Percentiles rank a stretch among this genome's conserved stretches.
phyloP scores from a whole-genome alignment of 495 filamentous ascomycete species.

The Xylaria flabelliformis region DNA sequence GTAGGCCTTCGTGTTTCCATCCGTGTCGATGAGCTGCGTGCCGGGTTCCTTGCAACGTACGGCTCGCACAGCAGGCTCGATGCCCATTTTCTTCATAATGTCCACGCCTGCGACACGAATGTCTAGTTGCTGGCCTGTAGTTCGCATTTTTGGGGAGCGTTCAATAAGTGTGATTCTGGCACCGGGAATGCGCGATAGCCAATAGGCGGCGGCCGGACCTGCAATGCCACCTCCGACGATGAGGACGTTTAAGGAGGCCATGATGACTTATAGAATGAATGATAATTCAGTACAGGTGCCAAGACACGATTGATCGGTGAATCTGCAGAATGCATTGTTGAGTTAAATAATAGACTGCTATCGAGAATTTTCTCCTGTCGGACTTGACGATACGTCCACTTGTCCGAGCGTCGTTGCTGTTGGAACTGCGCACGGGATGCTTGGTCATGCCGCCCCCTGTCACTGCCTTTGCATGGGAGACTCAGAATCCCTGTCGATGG shows the following conservation, averaged over 20 bases:
- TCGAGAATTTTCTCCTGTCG: not conserved
- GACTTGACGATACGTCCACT: not conserved
- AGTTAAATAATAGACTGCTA: not conserved
- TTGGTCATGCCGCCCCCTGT: not conserved
- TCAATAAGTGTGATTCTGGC: slow-evolving; percentile 61
- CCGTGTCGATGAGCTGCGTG: slow-evolving; percentile 48
- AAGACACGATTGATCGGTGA: not conserved
- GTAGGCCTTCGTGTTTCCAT: slow-evolving; percentile 46
- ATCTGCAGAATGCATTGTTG: not conserved
- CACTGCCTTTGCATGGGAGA: not conserved
- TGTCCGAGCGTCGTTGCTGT: not conserved
- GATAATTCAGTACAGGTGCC: not conserved
- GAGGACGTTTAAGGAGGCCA: slow-evolving; percentile 40
- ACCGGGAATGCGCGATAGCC: slow-evolving; percentile 54
- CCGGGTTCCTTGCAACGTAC: slow-evolving; percentile 51
- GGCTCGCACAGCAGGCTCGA: slow-evolving; percentile 52
- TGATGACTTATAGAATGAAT: not conserved
- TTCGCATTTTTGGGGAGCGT: slow-evolving; percentile 51
- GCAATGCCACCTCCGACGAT: slow-evolving; percentile 46
- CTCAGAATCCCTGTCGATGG: not conserved
- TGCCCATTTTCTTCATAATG: slow-evolving; percentile 59
- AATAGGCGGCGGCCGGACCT: slow-evolving; percentile 58
- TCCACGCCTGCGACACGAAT: slow-evolving; percentile 55
- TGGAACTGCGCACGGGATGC: not conserved
- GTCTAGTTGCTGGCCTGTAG: slow-evolving; percentile 60